Base-by-base conservation (phyloP, 164 flowering plant species). In the Santalum album region DNA sequence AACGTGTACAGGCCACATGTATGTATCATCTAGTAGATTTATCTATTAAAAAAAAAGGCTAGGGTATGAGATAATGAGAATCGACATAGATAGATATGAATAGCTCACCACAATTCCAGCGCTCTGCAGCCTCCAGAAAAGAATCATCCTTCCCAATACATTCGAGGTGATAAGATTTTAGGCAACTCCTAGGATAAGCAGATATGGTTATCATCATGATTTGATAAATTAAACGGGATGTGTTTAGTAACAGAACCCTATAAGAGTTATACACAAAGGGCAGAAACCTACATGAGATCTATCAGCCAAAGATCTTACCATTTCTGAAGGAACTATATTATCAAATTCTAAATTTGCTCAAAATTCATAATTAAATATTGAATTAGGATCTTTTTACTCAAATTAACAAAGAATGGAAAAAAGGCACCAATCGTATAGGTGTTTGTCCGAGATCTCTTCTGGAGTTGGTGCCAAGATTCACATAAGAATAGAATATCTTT, bases 31-130 rank as follows among this genome's bases (percentile, higher is more conserved):
- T n/a, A n/a, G n/a, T n/a, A n/a, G n/a, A n/a, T n/a, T n/a, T n/a
- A n/a, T n/a, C n/a, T n/a, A n/a, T n/a, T n/a, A n/a, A n/a, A n/a
- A n/a, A n/a, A n/a, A n/a, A n/a, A n/a, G n/a, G n/a, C n/a, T n/a
- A n/a, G n/a, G n/a, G n/a, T n/a, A n/a, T n/a, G n/a, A n/a, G n/a
- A n/a, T n/a, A n/a, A n/a, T n/a, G n/a, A 45, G 1, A 45, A 7
- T 21, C 15, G 19, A n/a, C 49, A 45, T 3, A 20, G 24, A 22
- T 3, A 45, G 24, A 22, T 9, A n/a, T 7, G 26, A 64, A 64
- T 20, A 36, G 52, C 83, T 69, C 76, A 86, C 96, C 53, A 55
- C 95, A 89, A 50, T 17, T 52, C 87, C 86, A 89, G 7, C 39
- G 61, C 2, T 54, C 66, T n/a, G 55, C 63, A 38, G 61, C 47